Evolutionary conservation across 805 yeast genomes (phyloP).

Genomic region (Debaryomyces maramus): DNA sequence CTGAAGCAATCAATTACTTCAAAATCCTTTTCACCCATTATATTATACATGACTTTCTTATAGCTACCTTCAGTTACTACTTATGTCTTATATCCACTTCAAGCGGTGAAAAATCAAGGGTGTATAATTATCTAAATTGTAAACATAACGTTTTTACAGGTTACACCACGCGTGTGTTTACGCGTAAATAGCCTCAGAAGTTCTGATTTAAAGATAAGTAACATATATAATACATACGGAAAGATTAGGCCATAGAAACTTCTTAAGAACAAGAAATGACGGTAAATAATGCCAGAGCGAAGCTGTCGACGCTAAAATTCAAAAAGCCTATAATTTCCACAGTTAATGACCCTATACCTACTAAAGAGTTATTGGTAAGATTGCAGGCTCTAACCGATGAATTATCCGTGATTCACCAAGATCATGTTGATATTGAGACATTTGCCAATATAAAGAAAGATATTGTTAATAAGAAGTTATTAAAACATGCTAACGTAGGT

Average conservation of each 20-base stretch:
- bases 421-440: constrained; percentile 47
- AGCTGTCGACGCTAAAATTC: constrained; percentile 24
- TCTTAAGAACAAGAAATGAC: background rate
- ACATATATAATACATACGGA: background rate
- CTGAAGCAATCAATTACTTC: constrained; percentile 23
- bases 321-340: constrained; percentile 55
- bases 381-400: constrained; percentile 61
- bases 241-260: background rate
- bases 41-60: no score
- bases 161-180: background rate
- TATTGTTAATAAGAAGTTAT: constrained; percentile 56
- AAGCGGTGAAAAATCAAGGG: background rate
- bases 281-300: background rate
- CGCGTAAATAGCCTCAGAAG: constrained; percentile 2
- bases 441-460: constrained; percentile 46
- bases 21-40: no score
- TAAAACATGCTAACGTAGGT: constrained; percentile 62
- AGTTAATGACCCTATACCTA: constrained; percentile 54
- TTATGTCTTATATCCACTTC: no score
- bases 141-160: constrained; percentile 1
- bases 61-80: no score
- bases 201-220: background rate
- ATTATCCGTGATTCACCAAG: constrained; percentile 63
- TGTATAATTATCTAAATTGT: constrained; percentile 1
- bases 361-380: constrained; percentile 60